Base-by-base conservation (phyloP, 805 yeast species). In the Yarrowia hollandica region DNA sequence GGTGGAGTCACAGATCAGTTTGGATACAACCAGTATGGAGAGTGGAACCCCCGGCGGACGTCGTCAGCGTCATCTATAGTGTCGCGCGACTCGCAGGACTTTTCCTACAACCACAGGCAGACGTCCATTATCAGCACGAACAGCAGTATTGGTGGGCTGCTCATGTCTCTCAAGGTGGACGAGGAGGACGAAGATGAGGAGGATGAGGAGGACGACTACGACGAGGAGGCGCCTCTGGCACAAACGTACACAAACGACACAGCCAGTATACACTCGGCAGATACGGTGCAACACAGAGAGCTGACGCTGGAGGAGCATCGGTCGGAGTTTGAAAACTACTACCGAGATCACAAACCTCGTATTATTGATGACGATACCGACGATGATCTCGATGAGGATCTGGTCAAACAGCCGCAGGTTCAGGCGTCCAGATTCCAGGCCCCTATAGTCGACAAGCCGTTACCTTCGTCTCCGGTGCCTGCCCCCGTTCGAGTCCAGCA, bases 11-110 rank as follows among this genome's bases (percentile, higher is more conserved):
- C 37, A n/a, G 38, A 57, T 19, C 44, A 57, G 38, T 48, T 18
- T 54, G 57, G 60, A 26, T 52, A 52, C 44, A 52, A 52, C 35
- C 58, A 52, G 18, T 52, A 35, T 10, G 58, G 58, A 10, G 58
- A 52, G 16, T 52, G 58, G 58, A 52, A 52, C 26, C 58, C 58
- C 9, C 31, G 58, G 2, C 14, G 58, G 8, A 26, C 39, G 18
- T 48, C 55, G 1, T 48, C 55, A 10, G 26, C 55, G 11, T 48
- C 55, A 4, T 52, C 58, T 3, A 35, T 52, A 6, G 44, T 52
- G 23, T 52, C 58, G 5, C 33, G 58, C 4, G 58, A 35, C 44
- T 52, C 44, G 9, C 42, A 35, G 58, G 44, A 37, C 44, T 52
- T 52, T 10, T 35, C 58, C 34, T 34, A 28, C 31, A 37, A 19